Evolutionary conservation across 176 grass and related monocot genomes (phyloP).

Genomic region (Bolboschoenus planiculmis): DNA sequence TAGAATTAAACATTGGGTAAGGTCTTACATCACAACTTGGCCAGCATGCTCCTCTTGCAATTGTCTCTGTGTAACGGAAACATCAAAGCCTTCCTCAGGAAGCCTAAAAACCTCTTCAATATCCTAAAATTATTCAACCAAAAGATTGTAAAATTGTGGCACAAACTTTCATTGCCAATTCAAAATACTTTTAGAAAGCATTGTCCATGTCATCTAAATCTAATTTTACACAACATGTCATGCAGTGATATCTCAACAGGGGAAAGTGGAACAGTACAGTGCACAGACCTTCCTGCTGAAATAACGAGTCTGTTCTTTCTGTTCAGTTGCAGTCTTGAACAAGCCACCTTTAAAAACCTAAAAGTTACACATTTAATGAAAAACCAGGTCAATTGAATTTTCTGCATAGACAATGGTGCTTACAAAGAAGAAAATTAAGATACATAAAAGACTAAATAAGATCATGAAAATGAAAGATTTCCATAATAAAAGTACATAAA

Average conservation of each 20-base stretch:
- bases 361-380: background rate
- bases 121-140: constrained; percentile 43
- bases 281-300: constrained; percentile 69
- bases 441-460: background rate
- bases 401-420: background rate
- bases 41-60: constrained; percentile 83
- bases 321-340: constrained; percentile 86
- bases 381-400: background rate
- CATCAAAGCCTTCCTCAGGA: constrained; percentile 83
- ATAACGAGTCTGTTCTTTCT: constrained; percentile 90
- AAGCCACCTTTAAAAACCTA: constrained; percentile 84
- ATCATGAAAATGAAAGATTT: background rate
- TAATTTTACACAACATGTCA: background rate
- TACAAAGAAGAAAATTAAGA: background rate
- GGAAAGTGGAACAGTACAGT: background rate
- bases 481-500: background rate
- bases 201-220: constrained; percentile 18
- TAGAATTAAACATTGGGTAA: background rate
- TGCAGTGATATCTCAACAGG: background rate
- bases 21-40: constrained; percentile 45
- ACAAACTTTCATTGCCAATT: background rate
- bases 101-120: constrained; percentile 71
- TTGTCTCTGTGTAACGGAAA: constrained; percentile 67
- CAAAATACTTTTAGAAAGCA: constrained; percentile 16
- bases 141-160: background rate